These are phyloP conservation scores for Pinguiococcus pyrenoidosus DNA, from an alignment of 108 stramenopile genomes.

Conservation along the genomic window DNA sequence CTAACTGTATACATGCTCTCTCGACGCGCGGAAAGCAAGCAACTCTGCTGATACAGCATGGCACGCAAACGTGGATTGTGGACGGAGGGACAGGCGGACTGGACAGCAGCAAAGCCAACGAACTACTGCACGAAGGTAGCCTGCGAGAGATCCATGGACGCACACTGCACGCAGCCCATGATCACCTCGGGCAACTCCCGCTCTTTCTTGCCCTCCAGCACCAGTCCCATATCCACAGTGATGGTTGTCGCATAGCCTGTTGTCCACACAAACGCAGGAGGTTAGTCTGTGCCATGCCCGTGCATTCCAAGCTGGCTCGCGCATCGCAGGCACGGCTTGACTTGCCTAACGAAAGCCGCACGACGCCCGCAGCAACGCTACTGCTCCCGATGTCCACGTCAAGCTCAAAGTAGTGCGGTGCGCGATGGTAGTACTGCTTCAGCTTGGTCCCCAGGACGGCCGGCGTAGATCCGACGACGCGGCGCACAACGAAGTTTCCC, in stretches of 20 bases:
- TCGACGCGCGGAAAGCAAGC: too few relatives aligned
- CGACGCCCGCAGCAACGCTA: constrained; percentile 59
- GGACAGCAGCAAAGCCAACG: too few relatives aligned
- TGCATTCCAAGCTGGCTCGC: too few relatives aligned
- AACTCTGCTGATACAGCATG: too few relatives aligned
- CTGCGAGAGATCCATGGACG: too few relatives aligned
- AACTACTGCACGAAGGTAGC: too few relatives aligned
- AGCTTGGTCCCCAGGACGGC: constrained; percentile 84
- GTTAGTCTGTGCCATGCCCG: too few relatives aligned
- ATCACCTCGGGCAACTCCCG: constrained; percentile 58
- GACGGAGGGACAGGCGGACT: too few relatives aligned
- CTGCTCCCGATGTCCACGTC: constrained; percentile 65
- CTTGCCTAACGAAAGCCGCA: constrained; percentile 57
- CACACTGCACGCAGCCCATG: constrained; percentile 44
- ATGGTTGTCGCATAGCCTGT: constrained; percentile 63
- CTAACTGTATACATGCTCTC: too few relatives aligned
- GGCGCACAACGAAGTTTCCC: constrained; percentile 77
- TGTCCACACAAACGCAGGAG: too few relatives aligned
- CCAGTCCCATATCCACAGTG: constrained; percentile 67
- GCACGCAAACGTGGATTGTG: too few relatives aligned
- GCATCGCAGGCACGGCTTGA: too few relatives aligned
- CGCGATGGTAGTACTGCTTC: constrained; percentile 58
- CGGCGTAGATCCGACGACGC: constrained; percentile 74
- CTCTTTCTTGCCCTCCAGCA: constrained; percentile 59
- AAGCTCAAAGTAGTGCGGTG: constrained; percentile 68